Evolutionary conservation across 345 rosid genomes (phyloP), one percentile per base, ranked within the genome.

Genomic region (Aquilaria malaccensis): DNA sequence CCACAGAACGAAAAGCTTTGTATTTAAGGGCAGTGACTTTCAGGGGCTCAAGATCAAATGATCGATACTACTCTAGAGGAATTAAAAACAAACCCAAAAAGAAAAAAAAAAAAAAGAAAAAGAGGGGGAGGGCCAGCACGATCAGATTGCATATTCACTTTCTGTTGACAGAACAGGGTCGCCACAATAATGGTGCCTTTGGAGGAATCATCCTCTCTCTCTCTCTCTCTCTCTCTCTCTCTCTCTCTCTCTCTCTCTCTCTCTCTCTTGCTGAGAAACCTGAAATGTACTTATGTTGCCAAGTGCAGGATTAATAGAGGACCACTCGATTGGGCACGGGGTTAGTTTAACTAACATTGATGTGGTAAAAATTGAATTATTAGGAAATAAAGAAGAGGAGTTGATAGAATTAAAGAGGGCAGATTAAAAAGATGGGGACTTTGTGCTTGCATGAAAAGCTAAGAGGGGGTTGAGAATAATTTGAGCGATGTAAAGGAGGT

Each of bases 361-460:
- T 64, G 37, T 33, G 67, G 51, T 73, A 63, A 74, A 72, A 59
- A 69, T 77, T 1, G 43, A 37, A 37, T 37, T 37, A 37, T 48
- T 22, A 11, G 55, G 62, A 37, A 54, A 57, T 55, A 65, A 73
- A 65, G 37, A 3, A 15, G 29, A 47, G 45, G 45, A 45, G 66
- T 15, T 61, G 73, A 69, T 69, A 58, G 69, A 66, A 67, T 50
- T 49, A 56, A 50, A 64, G 63, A 72, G 55, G 65, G 56, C 70
- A 60, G 51, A 58, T 70, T 76, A 59, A 60, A 37, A 37, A 37
- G 43, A 37, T 37, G 43, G 7, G 43, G 43, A 0, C 43, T n/a
- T 47, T 59, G 47, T 46, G 66, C 15, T 54, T 59, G 57, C 67
- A 56, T 57, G 49, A 41, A 65, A 65, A 61, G 61, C 10, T 37